Evolutionary conservation across 1,284 basidiomycete genomes (phyloP), one percentile per base, ranked within the genome.

Genomic region (Termitomyces sp.): DNA sequence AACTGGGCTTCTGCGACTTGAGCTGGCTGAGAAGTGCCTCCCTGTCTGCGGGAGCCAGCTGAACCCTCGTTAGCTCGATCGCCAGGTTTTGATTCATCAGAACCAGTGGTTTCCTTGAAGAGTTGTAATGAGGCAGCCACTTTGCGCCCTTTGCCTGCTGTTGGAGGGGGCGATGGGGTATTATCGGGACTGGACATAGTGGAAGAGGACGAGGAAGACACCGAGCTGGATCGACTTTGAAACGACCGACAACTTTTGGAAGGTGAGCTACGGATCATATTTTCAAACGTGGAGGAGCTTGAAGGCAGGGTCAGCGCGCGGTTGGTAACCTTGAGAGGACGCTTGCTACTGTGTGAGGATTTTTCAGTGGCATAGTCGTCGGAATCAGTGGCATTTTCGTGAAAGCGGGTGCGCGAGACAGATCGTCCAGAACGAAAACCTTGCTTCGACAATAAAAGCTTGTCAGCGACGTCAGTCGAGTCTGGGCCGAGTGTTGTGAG

Each of bases 91-190:
- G 66, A 61, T 31, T 80, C 78, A 38, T 75, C 72, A 4, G 74
- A 66, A 31, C 72, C 70, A 24, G 77, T 71, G 0, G 88, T 86
- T 70, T 89, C 86, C 64, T 86, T 90, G 75, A 91, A 91, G 5
- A 91, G 75, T 62, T 90, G 84, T 9, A 91, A 75, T 8, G 84
- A 83, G 4, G 84, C 88, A 1, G 89, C 89, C 41, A 91, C 88
- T 67, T 91, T 91, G 60, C 88, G 81, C 33, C 87, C 84, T 45
- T 85, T 86, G 15, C 82, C 82, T 19, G 79, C 63, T 19, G 65
- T 67, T 7, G 70, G 63, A 52, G 64, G 64, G 33, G 66, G 69
- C 40, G 70, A 64, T 5, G 61, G 55, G 17, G 54, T 46, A 5
- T 42, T 28, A 34, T 60, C 56, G 52, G 53, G 65, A 57, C 62